phyloP scores from a whole-genome alignment of 1,139 yeast genomes.

The Suhomyces choctaworum region DNA sequence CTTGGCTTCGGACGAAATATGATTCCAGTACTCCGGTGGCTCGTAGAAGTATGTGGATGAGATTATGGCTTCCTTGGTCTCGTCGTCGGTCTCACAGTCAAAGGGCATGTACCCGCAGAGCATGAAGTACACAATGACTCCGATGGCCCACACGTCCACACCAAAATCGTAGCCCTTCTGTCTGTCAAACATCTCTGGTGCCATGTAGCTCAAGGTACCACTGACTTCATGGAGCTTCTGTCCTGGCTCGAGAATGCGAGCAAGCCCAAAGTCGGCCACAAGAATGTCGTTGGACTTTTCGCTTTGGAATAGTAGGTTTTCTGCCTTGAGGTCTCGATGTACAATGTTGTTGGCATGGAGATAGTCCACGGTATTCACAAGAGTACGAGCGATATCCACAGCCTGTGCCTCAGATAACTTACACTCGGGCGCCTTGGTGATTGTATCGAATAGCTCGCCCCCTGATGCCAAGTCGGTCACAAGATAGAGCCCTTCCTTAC shows the following conservation, averaged over 20 bases:
- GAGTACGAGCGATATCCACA: conserved; percentile 34
- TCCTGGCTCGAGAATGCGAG: conserved; percentile 31
- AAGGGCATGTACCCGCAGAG: conserved; percentile 78
- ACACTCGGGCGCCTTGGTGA: conserved; percentile 48
- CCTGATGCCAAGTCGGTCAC: conserved; percentile 70
- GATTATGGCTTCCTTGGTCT: conserved; percentile 63
- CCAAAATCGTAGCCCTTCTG: conserved; percentile 56
- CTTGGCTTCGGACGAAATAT: conserved; percentile 54
- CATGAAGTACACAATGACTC: conserved; percentile 71
- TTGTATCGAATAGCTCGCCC: conserved; percentile 67
- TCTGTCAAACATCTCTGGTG: conserved; percentile 60
- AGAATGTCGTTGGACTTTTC: conserved; percentile 44
- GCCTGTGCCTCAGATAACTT: conserved; percentile 49
- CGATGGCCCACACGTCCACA: conserved; percentile 78
- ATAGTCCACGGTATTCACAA: conserved; percentile 32
- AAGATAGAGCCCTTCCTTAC: conserved; percentile 56
- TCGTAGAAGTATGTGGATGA: conserved; percentile 60
- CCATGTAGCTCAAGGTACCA: conserved; percentile 77
- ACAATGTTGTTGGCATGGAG: conserved; percentile 36
- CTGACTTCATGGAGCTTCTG: conserved; percentile 31
- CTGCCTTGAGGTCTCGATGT: conserved; percentile 47
- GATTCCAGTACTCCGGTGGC: conserved; percentile 60
- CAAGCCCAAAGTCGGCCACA: conserved; percentile 74
- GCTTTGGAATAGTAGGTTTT: conserved; percentile 36
- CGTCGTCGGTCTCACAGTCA: conserved; percentile 72